Conservation (phyloP, 495 filamentous ascomycete species). For the Neurospora intermedia region DNA sequence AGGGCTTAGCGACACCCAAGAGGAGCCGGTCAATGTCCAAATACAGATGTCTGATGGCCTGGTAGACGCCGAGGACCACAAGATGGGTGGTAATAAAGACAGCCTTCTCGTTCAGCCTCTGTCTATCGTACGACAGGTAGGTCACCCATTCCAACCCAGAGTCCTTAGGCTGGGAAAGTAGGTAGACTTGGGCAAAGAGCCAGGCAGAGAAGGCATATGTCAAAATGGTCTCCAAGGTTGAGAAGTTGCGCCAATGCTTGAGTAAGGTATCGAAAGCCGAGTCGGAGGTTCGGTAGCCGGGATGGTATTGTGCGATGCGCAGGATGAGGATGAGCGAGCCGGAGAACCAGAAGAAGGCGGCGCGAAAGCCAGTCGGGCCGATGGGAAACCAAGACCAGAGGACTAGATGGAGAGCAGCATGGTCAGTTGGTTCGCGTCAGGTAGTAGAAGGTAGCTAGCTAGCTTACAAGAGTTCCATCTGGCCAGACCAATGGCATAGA, state of each 20-base stretch:
- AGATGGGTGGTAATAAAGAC: conserved; percentile 70
- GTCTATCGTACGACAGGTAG: conserved; percentile 52
- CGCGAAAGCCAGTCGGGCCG: conserved; percentile 61
- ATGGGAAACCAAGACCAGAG: conserved; percentile 83
- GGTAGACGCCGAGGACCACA: conserved; percentile 53
- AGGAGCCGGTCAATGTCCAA: conserved; percentile 63
- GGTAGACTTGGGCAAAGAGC: conserved; percentile 73
- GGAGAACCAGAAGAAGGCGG: conserved; percentile 63
- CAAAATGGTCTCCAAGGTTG: conserved; percentile 53
- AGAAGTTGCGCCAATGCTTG: conserved; percentile 41
- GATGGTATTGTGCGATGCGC: conserved; percentile 77
- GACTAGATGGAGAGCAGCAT: conserved; percentile 33
- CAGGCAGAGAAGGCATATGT: conserved; percentile 71
- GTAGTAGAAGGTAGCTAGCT: neutral
- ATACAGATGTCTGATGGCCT: conserved; percentile 59
- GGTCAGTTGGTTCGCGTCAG: conserved; percentile 6
- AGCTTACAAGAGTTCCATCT: conserved; percentile 57
- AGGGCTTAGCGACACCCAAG: conserved; percentile 31
- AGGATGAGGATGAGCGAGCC: conserved; percentile 62
- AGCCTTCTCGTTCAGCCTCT: conserved; percentile 76
- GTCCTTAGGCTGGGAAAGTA: conserved; percentile 57
- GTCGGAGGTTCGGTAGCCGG: conserved; percentile 56
- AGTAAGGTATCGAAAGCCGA: conserved; percentile 55
- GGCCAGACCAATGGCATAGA: conserved; percentile 59
- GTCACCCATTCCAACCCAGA: conserved; percentile 64